phyloP scores from a whole-genome alignment of 768 basidiomycete genomes.

The Psilocybe tampanensis region DNA sequence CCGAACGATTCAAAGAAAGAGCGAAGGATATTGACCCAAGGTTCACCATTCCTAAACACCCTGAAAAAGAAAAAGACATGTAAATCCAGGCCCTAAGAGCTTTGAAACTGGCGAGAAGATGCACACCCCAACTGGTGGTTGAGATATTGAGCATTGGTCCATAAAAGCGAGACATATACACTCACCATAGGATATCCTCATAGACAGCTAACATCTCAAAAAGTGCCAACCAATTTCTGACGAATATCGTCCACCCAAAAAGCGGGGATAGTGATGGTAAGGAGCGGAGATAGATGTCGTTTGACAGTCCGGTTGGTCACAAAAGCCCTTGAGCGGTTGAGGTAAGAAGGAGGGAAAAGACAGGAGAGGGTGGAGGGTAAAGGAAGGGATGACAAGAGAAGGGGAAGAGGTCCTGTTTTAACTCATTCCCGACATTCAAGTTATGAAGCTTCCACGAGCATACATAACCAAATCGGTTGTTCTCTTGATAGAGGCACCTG shows the following conservation, averaged over 20 bases:
- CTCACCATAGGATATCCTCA: neutral
- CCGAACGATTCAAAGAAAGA: neutral
- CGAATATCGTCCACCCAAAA: neutral
- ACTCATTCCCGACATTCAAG: neutral
- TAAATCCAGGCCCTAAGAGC: neutral
- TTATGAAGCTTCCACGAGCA: neutral
- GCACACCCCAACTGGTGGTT: constrained; percentile 1
- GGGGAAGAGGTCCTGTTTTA: neutral
- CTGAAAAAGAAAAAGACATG: constrained; percentile 1
- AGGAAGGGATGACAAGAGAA: neutral
- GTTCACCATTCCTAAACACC: constrained; percentile 16
- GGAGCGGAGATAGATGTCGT: no score
- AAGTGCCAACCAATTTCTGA: neutral
- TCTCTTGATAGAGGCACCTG: neutral
- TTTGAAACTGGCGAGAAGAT: neutral
- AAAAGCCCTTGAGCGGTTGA: neutral
- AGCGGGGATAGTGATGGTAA: no score
- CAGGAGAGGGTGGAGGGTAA: neutral
- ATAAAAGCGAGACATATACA: neutral
- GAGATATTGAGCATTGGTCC: neutral
- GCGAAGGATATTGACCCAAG: constrained; percentile 14
- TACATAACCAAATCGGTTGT: neutral
- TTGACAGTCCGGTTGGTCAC: neutral
- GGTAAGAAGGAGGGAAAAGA: neutral
- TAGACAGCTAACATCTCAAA: neutral